Conservation (phyloP, 805 yeast genomes). For the Cyberlindnera nakhonratchasimensis region DNA sequence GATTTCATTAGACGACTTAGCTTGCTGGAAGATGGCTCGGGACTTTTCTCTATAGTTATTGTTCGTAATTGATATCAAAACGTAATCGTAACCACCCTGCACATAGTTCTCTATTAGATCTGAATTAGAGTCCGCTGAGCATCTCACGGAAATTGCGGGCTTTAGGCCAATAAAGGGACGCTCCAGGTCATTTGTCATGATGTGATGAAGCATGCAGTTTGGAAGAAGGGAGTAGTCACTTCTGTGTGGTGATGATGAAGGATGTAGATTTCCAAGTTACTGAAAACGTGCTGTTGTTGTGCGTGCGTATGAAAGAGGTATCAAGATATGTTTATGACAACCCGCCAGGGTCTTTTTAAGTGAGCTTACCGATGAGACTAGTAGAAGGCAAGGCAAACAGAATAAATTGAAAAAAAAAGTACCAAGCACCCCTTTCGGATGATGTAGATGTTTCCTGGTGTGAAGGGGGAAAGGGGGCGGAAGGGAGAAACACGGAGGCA, state of each 20-base stretch:
- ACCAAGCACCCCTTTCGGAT: too few species aligned
- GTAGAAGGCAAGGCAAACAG: too few species aligned
- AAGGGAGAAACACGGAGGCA: too few species aligned
- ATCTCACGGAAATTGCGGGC: conserved; percentile 36
- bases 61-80: conserved; percentile 55
- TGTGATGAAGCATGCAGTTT: neutral
- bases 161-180: conserved; percentile 42
- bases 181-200: conserved; percentile 11
- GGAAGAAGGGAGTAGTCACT: neutral
- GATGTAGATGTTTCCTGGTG: too few species aligned
- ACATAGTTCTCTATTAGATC: conserved; percentile 28
- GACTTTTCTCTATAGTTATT: conserved; percentile 44
- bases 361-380: too few species aligned
- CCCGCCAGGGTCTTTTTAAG: too few species aligned
- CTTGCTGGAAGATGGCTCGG: conserved; percentile 34
- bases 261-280: too few species aligned
- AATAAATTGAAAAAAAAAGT: too few species aligned
- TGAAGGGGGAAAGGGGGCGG: too few species aligned
- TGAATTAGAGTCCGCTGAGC: conserved; percentile 30
- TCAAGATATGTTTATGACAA: too few species aligned
- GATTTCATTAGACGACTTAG: conserved; percentile 25
- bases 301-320: too few species aligned
- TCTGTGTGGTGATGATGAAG: neutral
- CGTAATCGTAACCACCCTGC: conserved; percentile 46
- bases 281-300: too few species aligned